phyloP scores from a whole-genome alignment of 2,329 filamentous ascomycete genomes.

The Botrytis hyacinthi region DNA sequence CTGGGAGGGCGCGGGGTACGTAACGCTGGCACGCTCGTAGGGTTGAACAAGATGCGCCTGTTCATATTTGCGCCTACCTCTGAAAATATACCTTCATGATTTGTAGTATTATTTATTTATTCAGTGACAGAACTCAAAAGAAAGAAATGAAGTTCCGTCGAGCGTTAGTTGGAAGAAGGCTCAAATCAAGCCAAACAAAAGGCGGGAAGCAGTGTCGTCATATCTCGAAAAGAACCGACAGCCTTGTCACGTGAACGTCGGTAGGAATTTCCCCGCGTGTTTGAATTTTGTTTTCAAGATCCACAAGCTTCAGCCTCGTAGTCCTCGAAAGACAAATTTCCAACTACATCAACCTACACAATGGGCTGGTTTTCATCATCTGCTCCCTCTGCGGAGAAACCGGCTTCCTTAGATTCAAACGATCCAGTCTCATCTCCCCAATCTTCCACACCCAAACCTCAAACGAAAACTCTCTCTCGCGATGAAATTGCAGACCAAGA shows the following conservation, averaged over 20 bases:
- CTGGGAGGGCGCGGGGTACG: slow-evolving; percentile 29
- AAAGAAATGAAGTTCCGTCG: background rate
- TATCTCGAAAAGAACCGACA: slow-evolving; percentile 22
- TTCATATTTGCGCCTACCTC: slow-evolving; percentile 28
- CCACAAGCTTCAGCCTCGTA: slow-evolving; percentile 23
- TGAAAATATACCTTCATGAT: slow-evolving; percentile 14
- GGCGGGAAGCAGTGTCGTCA: slow-evolving; percentile 24
- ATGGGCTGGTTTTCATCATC: slow-evolving; percentile 65
- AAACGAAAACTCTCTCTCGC: slow-evolving; percentile 27
- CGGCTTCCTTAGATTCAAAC: background rate
- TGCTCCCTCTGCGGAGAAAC: slow-evolving; percentile 28
- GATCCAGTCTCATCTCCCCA: slow-evolving; percentile 20
- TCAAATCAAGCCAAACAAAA: slow-evolving; percentile 3
- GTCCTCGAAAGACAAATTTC: slow-evolving; percentile 16
- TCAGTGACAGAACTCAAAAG: background rate
- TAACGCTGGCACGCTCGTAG: slow-evolving; percentile 39
- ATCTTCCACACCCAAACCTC: slow-evolving; percentile 25
- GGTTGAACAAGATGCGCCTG: slow-evolving; percentile 38
- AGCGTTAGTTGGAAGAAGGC: background rate
- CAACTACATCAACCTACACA: slow-evolving; percentile 27
- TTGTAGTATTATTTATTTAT: background rate
- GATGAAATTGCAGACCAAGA: slow-evolving; percentile 39
- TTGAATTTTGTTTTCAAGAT: slow-evolving; percentile 2
- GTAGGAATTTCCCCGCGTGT: slow-evolving; percentile 16
- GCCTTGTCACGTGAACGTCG: slow-evolving; percentile 14